These are phyloP conservation scores for Russula vinacea DNA, from an alignment of 768 basidiomycete genomes.

Conservation along the genomic window DNA sequence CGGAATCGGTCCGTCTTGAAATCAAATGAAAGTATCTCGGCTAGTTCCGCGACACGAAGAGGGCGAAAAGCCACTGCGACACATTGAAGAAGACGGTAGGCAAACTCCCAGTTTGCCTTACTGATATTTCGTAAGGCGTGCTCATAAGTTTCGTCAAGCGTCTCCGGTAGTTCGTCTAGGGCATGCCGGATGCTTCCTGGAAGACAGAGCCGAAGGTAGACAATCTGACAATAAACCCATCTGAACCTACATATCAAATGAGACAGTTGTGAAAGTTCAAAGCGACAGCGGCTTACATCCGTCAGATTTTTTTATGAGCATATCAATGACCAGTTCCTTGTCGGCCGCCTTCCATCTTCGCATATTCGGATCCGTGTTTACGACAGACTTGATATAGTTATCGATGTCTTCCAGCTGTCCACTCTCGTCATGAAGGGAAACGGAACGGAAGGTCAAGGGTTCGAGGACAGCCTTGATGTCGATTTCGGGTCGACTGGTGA, in stretches of 20 bases:
- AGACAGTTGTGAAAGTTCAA: not conserved
- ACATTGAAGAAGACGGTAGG: conserved; percentile 2
- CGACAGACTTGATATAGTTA: not conserved
- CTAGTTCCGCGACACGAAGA: not conserved
- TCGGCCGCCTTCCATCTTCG: not conserved
- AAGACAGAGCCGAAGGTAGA: not conserved
- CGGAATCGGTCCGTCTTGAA: not conserved
- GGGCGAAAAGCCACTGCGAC: conserved; percentile 6
- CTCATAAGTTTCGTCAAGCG: conserved; percentile 3
- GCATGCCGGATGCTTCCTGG: conserved; percentile 1
- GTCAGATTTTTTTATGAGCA: not conserved
- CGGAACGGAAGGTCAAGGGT: not conserved
- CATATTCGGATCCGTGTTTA: not conserved
- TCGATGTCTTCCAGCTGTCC: conserved; percentile 6
- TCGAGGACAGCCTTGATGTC: conserved; percentile 3
- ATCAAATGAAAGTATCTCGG: conserved; percentile 1
- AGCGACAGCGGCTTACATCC: not conserved
- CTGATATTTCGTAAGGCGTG: not conserved
- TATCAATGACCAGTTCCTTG: not conserved
- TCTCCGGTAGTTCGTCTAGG: not conserved
- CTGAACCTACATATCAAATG: not conserved
- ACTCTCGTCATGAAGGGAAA: not conserved
- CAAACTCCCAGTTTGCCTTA: not conserved
- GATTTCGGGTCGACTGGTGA: conserved; percentile 3
- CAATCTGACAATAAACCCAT: conserved; percentile 4